Evolutionary conservation across 139 green algal species (phyloP).

Genomic region (Astrephomene gubernaculifera): DNA sequence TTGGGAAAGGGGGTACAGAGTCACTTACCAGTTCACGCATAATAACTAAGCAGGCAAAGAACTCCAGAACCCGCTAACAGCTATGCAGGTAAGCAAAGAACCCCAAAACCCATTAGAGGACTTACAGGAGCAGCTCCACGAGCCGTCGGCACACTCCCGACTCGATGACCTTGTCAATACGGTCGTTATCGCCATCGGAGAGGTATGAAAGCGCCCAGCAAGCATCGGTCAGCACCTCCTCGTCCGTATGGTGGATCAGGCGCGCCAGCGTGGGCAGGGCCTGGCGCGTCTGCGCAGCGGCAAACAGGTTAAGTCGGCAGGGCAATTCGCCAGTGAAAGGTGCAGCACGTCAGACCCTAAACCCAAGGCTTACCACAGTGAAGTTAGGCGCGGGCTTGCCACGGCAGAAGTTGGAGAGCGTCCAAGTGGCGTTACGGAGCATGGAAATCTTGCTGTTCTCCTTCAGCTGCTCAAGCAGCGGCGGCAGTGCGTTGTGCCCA

Average conservation of each 20-base stretch:
- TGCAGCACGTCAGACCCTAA: not conserved
- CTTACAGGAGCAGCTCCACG: constrained; percentile 84
- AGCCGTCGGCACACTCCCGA: constrained; percentile 92
- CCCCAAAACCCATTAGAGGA: too few relatives aligned
- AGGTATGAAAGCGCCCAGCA: constrained; percentile 99
- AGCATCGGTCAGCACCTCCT: constrained; percentile 99
- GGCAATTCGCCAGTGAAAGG: not conserved
- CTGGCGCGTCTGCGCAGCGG: constrained; percentile 71
- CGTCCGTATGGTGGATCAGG: constrained; percentile 94
- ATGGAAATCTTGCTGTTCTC: constrained; percentile 96
- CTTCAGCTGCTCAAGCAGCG: constrained; percentile 94
- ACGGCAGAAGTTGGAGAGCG: constrained; percentile 99
- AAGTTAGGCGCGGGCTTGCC: constrained; percentile 94
- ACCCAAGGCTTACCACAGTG: constrained; percentile 69
- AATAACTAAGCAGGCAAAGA: too few relatives aligned
- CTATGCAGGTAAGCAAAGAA: too few relatives aligned
- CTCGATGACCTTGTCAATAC: constrained; percentile 99
- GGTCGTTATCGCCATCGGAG: constrained; percentile 98
- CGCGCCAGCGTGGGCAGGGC: constrained; percentile 92
- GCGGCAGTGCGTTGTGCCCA: constrained; percentile 81
- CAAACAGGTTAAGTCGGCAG: not conserved
- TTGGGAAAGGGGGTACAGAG: too few relatives aligned
- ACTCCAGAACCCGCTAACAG: too few relatives aligned
- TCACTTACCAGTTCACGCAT: too few relatives aligned
- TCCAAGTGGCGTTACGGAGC: constrained; percentile 99